Evolutionary conservation across 176 grass and related monocot species (phyloP).

Genomic region (Oropetium thomaeum): DNA sequence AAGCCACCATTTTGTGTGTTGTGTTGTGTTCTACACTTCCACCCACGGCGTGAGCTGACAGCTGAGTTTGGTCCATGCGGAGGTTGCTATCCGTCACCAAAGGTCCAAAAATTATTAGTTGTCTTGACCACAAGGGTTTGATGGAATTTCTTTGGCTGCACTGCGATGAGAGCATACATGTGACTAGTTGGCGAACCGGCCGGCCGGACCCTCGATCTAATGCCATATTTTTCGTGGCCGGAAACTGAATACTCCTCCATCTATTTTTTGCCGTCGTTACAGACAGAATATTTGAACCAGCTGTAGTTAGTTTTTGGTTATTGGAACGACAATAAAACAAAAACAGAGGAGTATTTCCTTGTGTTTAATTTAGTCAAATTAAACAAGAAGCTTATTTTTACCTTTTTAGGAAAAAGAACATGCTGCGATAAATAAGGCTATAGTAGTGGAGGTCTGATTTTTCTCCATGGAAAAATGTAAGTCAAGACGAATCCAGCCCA

Average conservation of each 20-base stretch:
- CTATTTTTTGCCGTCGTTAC: no score
- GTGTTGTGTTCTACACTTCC: no score
- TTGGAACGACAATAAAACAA: no score
- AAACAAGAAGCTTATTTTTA: no score
- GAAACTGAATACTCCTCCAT: background rate
- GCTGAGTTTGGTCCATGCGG: slow-evolving; percentile 1
- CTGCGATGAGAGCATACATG: background rate
- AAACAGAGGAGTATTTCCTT: no score
- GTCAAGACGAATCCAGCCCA: slow-evolving; percentile 19
- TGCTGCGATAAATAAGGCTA: no score
- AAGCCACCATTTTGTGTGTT: background rate
- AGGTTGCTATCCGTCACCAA: background rate
- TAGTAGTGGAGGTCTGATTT: background rate
- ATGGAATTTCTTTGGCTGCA: slow-evolving; percentile 24
- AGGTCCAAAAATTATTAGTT: slow-evolving; percentile 36
- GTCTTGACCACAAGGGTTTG: slow-evolving; percentile 28
- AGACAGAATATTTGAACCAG: no score
- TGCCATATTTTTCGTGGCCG: background rate
- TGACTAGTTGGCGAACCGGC: slow-evolving; percentile 1
- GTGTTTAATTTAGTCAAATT: no score
- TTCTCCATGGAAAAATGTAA: background rate
- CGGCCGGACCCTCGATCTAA: background rate
- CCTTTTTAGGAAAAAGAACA: no score
- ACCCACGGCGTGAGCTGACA: background rate
- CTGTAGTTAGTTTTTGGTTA: no score